Evolutionary conservation across 495 filamentous ascomycete species (phyloP), one percentile per base, ranked within the genome.

Genomic region (Penicillium fimorum): DNA sequence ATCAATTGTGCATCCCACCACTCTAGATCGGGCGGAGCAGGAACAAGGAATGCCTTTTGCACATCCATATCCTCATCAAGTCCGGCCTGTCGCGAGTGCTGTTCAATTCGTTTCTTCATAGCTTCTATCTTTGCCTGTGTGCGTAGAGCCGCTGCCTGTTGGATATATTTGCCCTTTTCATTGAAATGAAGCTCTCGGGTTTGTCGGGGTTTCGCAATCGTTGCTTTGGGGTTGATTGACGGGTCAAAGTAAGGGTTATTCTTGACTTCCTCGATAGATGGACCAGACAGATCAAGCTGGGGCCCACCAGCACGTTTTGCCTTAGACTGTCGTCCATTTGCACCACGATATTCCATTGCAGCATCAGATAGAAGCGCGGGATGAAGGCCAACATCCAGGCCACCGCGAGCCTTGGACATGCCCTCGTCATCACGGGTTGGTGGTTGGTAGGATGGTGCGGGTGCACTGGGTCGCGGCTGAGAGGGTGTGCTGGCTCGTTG

Each of bases 1-100:
- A 96, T 79, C 7, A 97, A 73, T 2, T 83, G 87, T 72, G 97
- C 92, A 61, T 99, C 94, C 95, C 95, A 97, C 95, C 95, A 99
- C 71, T 99, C 94, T 40, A 97, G 79, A 18, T 88, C 87, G 8
- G 95, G 93, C 1, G 94, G 93, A 29, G 80, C 81, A 57, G 90
- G 85, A 32, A 97, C 82, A 11, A 92, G 66, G 65, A 91, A 97
- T 29, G 87, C 85, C 71, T 95, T 96, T 70, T 97, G 93, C 44
- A 87, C 84, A 53, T 93, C 88, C 48, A 91, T 74, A 62, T 94
- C 92, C 65, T 97, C 95, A 63, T 97, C 92, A 58, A 97, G 85
- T 50, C 91, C 89, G 11, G 87, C 89, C 61, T 90, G 92, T 55
- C 92, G 83, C 22, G 91, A 86, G 59, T 86, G 83, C 56, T 88